phyloP scores from a whole-genome alignment of 1,139 yeast species.

The Candida anutae region DNA sequence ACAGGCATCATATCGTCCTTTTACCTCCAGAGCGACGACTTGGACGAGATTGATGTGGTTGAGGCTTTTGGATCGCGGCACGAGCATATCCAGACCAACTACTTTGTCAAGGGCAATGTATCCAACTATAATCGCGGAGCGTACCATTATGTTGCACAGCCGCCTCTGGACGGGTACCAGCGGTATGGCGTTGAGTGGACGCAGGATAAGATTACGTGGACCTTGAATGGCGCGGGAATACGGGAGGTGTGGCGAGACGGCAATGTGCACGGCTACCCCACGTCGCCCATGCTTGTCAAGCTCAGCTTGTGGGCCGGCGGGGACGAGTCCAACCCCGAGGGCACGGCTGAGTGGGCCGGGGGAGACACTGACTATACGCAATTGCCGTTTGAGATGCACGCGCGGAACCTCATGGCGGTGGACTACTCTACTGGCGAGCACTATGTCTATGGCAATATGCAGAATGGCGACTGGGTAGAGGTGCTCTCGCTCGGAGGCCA shows the following conservation, averaged over 20 bases:
- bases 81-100: conserved; percentile 32
- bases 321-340: conserved; percentile 45
- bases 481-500: conserved; percentile 1
- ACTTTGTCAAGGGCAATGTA: conserved; percentile 37
- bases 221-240: conserved; percentile 29
- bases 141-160: conserved; percentile 17
- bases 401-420: conserved; percentile 19
- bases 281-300: conserved; percentile 49
- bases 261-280: conserved; percentile 26
- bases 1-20: conserved; percentile 37
- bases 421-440: conserved; percentile 29
- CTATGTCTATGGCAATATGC: conserved; percentile 23
- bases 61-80: conserved; percentile 37
- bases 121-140: conserved; percentile 35
- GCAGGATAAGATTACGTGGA: conserved; percentile 23
- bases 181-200: conserved; percentile 36
- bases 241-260: conserved; percentile 13
- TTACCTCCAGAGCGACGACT: conserved; percentile 39
- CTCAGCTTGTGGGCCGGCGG: conserved; percentile 45
- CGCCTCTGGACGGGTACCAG: conserved; percentile 27
- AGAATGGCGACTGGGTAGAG: conserved; percentile 5
- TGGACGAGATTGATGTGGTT: conserved; percentile 41
- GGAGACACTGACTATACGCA: conserved; percentile 40
- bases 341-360: conserved; percentile 84
- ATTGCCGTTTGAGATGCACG: conserved; percentile 28